Evolutionary conservation across 805 yeast species (phyloP).

Genomic region (Kodamaea hsintzibuensis): DNA sequence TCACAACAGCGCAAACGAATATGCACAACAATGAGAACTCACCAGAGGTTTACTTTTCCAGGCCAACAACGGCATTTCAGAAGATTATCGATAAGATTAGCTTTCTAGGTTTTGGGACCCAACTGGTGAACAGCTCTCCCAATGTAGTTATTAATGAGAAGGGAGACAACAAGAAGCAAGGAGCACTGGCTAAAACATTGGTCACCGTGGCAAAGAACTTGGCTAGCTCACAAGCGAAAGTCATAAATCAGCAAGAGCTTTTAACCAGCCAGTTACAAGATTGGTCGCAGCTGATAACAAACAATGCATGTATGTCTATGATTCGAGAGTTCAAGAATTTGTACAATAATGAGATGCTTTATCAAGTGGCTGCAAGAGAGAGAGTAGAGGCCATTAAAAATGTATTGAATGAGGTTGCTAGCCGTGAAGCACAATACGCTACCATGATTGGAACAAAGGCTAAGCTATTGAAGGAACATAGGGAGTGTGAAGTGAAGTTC

Average conservation of each 20-base stretch:
- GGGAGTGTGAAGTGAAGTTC: conserved; percentile 41
- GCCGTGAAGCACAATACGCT: conserved; percentile 50
- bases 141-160: neutral
- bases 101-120: conserved; percentile 4
- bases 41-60: conserved; percentile 11
- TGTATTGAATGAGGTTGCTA: conserved; percentile 46
- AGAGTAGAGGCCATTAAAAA: conserved; percentile 45
- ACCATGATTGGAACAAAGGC: conserved; percentile 38
- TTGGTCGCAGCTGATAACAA: conserved; percentile 45
- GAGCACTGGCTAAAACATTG: conserved; percentile 2
- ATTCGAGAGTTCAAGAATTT: conserved; percentile 43
- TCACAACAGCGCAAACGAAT: conserved; percentile 5
- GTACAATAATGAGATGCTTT: conserved; percentile 37
- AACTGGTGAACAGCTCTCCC: neutral
- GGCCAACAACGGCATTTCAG: conserved; percentile 26
- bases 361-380: conserved; percentile 37
- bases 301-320: conserved; percentile 38
- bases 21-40: conserved; percentile 12
- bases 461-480: conserved; percentile 37
- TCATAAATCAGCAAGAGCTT: conserved; percentile 33
- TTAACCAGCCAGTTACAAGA: conserved; percentile 39
- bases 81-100: conserved; percentile 20
- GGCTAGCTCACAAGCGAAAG: neutral
- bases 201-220: neutral
- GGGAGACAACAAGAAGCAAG: conserved; percentile 2